Evolutionary conservation across 1,139 yeast species (phyloP), one percentile per base, ranked within the genome.

Genomic region (Yamadazyma dendronema): DNA sequence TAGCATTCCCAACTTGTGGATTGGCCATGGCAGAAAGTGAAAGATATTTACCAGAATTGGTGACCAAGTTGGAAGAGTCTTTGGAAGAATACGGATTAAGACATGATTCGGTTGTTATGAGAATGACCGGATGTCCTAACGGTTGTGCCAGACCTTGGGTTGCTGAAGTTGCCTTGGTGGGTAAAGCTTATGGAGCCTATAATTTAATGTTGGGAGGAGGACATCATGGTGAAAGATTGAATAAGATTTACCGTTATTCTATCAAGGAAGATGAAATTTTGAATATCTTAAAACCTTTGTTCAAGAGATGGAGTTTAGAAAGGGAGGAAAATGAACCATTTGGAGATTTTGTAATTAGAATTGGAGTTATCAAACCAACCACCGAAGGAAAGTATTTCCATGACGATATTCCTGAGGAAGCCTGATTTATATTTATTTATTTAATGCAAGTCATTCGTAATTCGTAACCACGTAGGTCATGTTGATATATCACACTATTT

Each of bases 81-180:
- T 72, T 92, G 45, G 97, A 90, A 62, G 96, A 89, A 54, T 81
- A 81, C 48, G 98, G 98, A 5, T 76, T 92, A 52, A 84, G 96
- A 59, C 96, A 89, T 57, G 97, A 92, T 61, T 82, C 96, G 6
- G 77, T 92, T 49, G 96, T 89, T 23, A 86, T 92, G 96, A 81
- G 98, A 69, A 90, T 92, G 97, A 89, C 97, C 30, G 98, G 98
- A 45, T 92, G 98, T 75, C 97, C 97, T 40, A 92, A 92, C 61
- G 98, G 97, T 49, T 92, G 98, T 73, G 92, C 98, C 19, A 81
- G 98, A 62, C 97, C 97, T 16, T 92, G 97, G 97, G 69, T 92
- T 38, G 97, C 97, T 3, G 98, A 92, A 64, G 80, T 92, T 41
- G 97, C 97, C 0, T 73, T 88, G 43, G 95, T 92, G 38, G 98